A percentile compares a stretch with the other conserved stretches of the same genome.
Conservation (phyloP, 2,329 filamentous ascomycete species). For the Scleromitrula shiraiana region DNA sequence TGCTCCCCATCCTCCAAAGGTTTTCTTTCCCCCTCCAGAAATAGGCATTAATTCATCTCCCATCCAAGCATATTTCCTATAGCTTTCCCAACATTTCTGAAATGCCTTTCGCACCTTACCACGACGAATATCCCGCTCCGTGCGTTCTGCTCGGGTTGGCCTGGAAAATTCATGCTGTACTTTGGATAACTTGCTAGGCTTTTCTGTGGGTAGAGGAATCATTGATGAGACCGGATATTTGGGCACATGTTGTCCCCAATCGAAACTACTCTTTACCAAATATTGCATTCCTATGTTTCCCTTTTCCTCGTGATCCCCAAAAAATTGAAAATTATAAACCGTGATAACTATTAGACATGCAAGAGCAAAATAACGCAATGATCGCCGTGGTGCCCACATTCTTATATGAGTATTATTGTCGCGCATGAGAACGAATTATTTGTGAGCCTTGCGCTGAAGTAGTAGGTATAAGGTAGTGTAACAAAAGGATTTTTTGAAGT, state of each 20-base stretch:
- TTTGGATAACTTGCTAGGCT: background rate
- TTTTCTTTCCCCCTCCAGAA: conserved; percentile 57
- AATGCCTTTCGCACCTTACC: conserved; percentile 18
- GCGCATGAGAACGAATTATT: too few species aligned
- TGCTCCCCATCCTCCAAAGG: conserved; percentile 84
- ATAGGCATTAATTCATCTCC: conserved; percentile 78
- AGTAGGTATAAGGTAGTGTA: too few species aligned
- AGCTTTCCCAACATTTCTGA: conserved; percentile 62
- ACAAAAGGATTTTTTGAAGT: too few species aligned
- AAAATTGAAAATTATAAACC: too few species aligned
- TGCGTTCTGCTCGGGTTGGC: background rate
- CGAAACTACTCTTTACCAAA: too few species aligned
- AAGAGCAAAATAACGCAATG: too few species aligned
- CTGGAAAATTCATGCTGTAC: conserved; percentile 1
- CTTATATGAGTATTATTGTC: too few species aligned
- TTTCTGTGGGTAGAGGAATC: background rate
- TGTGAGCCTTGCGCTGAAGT: too few species aligned
- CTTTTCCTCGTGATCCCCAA: too few species aligned
- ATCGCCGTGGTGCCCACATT: too few species aligned
- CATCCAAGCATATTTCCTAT: conserved; percentile 69
- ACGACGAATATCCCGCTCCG: background rate
- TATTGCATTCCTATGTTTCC: too few species aligned
- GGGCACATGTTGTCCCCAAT: background rate
- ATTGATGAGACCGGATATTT: background rate
- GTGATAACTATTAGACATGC: too few species aligned